These are phyloP conservation scores for Phytophthora agathidicida DNA, from an alignment of 352 stramenopile genomes.

Conservation along the genomic window DNA sequence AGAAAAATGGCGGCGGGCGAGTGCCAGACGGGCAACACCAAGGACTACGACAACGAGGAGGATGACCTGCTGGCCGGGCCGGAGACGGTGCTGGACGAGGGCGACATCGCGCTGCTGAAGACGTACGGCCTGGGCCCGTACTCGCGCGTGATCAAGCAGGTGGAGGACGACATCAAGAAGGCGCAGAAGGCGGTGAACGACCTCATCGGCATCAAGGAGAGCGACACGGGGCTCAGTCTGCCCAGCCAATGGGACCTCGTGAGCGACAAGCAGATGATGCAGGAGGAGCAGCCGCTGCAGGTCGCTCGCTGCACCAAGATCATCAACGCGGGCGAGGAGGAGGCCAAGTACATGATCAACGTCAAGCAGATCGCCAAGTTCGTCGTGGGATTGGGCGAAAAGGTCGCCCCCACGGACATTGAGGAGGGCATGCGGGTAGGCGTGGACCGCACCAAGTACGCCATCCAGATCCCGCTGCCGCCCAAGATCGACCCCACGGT, in stretches of 20 bases:
- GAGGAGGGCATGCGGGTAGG: constrained; percentile 99
- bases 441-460: constrained; percentile 97
- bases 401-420: constrained; percentile 99
- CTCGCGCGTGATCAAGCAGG: constrained; percentile 95
- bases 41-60: constrained; percentile 96
- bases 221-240: constrained; percentile 98
- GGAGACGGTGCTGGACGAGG: constrained; percentile 90
- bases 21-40: constrained; percentile 96
- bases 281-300: constrained; percentile 97
- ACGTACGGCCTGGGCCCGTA: constrained; percentile 99
- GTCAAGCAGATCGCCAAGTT: constrained; percentile 99
- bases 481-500: constrained; percentile 99
- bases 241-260: constrained; percentile 99
- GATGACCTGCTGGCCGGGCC: constrained; percentile 83
- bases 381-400: constrained; percentile 98
- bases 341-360: constrained; percentile 99
- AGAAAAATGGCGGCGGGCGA: constrained; percentile 70
- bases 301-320: constrained; percentile 97
- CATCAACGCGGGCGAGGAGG: constrained; percentile 94
- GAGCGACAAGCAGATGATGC: constrained; percentile 99
- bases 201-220: constrained; percentile 98
- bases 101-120: constrained; percentile 99
- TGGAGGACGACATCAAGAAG: constrained; percentile 99
- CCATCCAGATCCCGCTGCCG: constrained; percentile 97
- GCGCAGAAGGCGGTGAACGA: constrained; percentile 93